These are phyloP conservation scores for Exophiala calicioides DNA, from an alignment of 2,329 filamentous ascomycete genomes.

Conservation along the genomic window DNA sequence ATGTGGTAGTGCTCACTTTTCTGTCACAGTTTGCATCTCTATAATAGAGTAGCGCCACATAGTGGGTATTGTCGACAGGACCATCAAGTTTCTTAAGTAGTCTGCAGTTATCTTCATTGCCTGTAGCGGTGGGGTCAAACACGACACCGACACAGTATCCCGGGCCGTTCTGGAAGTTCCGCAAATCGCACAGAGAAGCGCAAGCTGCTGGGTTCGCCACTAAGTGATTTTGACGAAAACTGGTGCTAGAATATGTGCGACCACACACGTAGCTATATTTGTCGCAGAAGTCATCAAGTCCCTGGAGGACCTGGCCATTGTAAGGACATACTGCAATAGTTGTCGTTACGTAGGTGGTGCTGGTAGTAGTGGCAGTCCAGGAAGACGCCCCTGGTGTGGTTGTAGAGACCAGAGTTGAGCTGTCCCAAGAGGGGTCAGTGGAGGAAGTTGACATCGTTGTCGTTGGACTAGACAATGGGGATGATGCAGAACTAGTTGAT, in stretches of 20 bases:
- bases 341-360: constrained; percentile 10
- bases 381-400: too few relatives aligned
- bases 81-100: constrained; percentile 9
- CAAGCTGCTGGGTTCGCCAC: constrained; percentile 11
- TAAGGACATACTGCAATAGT: constrained; percentile 5
- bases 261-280: constrained; percentile 40
- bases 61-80: constrained; percentile 1
- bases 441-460: too few relatives aligned
- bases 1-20: constrained; percentile 2
- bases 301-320: not conserved
- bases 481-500: not conserved
- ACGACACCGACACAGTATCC: constrained; percentile 17
- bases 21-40: constrained; percentile 12
- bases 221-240: constrained; percentile 36
- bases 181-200: constrained; percentile 14
- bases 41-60: constrained; percentile 11
- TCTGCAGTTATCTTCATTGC: constrained; percentile 15
- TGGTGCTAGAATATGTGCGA: constrained; percentile 53
- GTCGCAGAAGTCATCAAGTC: constrained; percentile 6
- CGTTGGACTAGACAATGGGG: too few relatives aligned
- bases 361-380: too few relatives aligned
- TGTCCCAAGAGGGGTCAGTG: too few relatives aligned
- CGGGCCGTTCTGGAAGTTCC: constrained; percentile 11
- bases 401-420: too few relatives aligned
- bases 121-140: constrained; percentile 12